Evolutionary conservation across 2,329 filamentous ascomycete species (phyloP), one percentile per base, ranked within the genome.

Genomic region (Macroventuria anomochaeta): DNA sequence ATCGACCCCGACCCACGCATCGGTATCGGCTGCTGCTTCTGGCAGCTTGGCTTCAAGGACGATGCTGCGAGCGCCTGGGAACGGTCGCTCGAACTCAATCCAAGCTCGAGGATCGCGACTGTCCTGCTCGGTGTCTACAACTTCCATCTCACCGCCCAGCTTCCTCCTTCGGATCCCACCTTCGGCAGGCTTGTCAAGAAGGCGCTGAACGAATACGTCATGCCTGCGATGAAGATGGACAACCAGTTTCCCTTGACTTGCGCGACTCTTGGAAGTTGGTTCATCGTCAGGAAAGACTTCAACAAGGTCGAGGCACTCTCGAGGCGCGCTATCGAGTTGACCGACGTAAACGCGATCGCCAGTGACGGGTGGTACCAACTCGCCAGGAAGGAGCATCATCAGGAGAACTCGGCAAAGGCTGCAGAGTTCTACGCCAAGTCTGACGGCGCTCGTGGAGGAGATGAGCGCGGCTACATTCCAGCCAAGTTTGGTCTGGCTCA

Each of bases 311-410:
- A 97, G 62, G 87, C 87, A 17, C 82, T 99, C 15, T 91, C 93
- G 7, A 89, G 93, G 72, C 95, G 95, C 73, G 93, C 95, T 6
- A 97, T 99, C 58, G 91, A 97, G 69, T 88, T 91, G 67, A 97
- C 95, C 2, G 95, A 99, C 70, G 91, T 97, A 64, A 96, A 96
- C 73, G 91, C 93, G 3, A 91, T 97, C 73, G 93, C 93, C 20
- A 96, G 93, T 76, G 96, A 99, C 71, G 96, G 95, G 29, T 97
- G 93, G 93, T 99, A 97, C 75, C 78, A 97, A 7, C 84, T 97
- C 33, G 95, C 92, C 23, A 84, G 93, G 56, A 97, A 96, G 72
- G 91, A 93, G 59, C 95, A 99, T 71, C 91, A 91, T 62, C 84
- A 86, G 53, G 88, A 89, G 34, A 87, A 97, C 53, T 76, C 85